Conservation (phyloP, 1,284 basidiomycete species). For the Moniliella sp. region DNA sequence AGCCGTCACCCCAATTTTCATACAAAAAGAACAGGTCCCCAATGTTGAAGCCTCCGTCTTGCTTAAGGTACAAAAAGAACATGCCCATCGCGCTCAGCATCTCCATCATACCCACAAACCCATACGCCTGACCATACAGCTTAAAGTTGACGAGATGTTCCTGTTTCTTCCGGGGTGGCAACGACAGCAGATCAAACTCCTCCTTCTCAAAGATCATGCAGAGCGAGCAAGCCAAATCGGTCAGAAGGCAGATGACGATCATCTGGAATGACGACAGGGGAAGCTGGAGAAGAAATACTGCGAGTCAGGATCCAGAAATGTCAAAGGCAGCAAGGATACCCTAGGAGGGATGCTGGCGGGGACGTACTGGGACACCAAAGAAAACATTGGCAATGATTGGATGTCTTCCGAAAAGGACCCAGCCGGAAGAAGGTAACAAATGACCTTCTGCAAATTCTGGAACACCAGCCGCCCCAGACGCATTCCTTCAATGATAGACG, state of each 20-base stretch:
- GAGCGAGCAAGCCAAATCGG: conserved; percentile 39
- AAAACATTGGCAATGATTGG: conserved; percentile 44
- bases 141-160: conserved; percentile 39
- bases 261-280: conserved; percentile 39
- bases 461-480: conserved; percentile 43
- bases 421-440: conserved; percentile 28
- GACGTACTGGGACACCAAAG: conserved; percentile 29
- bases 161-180: conserved; percentile 45
- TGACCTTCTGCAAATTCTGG: conserved; percentile 45
- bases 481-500: conserved; percentile 17
- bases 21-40: conserved; percentile 5
- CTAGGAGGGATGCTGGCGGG: not conserved
- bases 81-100: conserved; percentile 38
- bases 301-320: too few species aligned
- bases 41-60: conserved; percentile 41
- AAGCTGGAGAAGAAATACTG: too few species aligned
- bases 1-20: conserved; percentile 38
- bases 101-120: conserved; percentile 44
- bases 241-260: conserved; percentile 43
- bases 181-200: conserved; percentile 43
- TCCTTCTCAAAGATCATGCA: conserved; percentile 44
- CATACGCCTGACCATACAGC: conserved; percentile 47
- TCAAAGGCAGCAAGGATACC: not conserved
- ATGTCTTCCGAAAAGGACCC: conserved; percentile 47
- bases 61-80: conserved; percentile 40